Evolutionary conservation across 768 basidiomycete genomes (phyloP), one percentile per base, ranked within the genome.

Genomic region (Cyathus striatus): DNA sequence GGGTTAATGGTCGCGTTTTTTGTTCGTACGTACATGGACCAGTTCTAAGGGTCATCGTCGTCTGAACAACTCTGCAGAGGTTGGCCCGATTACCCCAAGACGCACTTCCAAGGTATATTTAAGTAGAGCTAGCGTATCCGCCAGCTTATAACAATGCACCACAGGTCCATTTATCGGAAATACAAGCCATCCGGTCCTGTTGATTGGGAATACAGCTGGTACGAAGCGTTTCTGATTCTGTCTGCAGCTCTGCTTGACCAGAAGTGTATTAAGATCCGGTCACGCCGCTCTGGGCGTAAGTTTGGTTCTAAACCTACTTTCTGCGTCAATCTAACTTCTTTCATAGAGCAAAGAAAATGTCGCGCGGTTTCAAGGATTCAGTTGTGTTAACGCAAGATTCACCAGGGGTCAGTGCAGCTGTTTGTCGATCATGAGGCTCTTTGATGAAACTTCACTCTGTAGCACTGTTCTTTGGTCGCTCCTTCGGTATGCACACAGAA

Each of bases 361-460:
- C 66, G 0, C 46, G 52, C 36, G 60, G 60, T 5, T 72, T 71
- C 51, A 46, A 55, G 2, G 54, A 51, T n/a, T 65, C 69, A 2
- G 62, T 67, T 13, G 66, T 73, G 10, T 51, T 73, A 16, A 69
- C 65, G 5, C 69, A 72, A 44, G 65, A 70, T 20, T 68, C 66
- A 6, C 49, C 63, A 10, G 69, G 71, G 5, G 69, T 73, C 52
- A 20, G 63, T 53, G 18, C 10, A 6, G 20, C 23, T n/a, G 13
- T 37, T 13, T n/a, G 18, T 37, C 35, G 13, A 13, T 20, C 18
- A 20, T 10, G 35, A 20, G 13, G 5, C 9, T 12, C 13, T 7
- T 16, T 14, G 13, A 18, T 18, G 34, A 33, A 24, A 10, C 6
- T 20, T 24, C 6, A 6, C 20, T 3, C 4, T 42, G 14, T 26